Evolutionary conservation across 805 yeast genomes (phyloP), one percentile per base, ranked within the genome.

Genomic region (Candida succiphila): DNA sequence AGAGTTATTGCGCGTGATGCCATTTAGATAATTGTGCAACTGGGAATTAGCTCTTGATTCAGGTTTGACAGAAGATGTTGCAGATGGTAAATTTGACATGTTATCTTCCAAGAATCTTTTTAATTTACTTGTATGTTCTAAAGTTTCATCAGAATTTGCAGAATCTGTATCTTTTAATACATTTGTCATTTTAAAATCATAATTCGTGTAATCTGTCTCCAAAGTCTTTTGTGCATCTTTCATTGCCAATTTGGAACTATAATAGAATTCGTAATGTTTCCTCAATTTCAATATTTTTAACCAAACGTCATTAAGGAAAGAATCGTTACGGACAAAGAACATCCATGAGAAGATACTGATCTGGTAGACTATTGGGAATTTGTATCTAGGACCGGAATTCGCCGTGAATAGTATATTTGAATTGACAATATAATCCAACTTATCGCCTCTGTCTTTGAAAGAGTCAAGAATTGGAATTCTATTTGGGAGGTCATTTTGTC

Each of bases 241-340:
- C 45, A 46, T 45, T 7, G 56, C 49, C 33, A 51, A 45, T 27
- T 48, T 52, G 27, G 52, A 44, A 31, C 56, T 47, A 34, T 57
- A 56, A 25, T 54, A 56, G 32, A 50, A 55, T 33, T 59, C 64
- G 34, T 58, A 59, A 34, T 57, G 62, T 31, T 53, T 56, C 30
- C 63, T 43, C 17, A 59, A 42, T 32, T 53, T 54, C 23, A 56
- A 37, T 15, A 59, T 58, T 37, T 58, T 58, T 35, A 55, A 40
- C 79, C 79, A 72, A 17, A 72, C 44, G 29, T 72, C 66, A 37
- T 73, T 65, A 30, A 72, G 48, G 43, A 70, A 72, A 5, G 75
- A 70, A 41, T 72, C 79, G 43, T 75, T 75, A 46, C 72, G 66
- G 60, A 72, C 71, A 16, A 72, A 63, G 19, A 75, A 75, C 43